Conservation (phyloP, 495 filamentous ascomycete genomes). For the Talaromyces proteolyticus region DNA sequence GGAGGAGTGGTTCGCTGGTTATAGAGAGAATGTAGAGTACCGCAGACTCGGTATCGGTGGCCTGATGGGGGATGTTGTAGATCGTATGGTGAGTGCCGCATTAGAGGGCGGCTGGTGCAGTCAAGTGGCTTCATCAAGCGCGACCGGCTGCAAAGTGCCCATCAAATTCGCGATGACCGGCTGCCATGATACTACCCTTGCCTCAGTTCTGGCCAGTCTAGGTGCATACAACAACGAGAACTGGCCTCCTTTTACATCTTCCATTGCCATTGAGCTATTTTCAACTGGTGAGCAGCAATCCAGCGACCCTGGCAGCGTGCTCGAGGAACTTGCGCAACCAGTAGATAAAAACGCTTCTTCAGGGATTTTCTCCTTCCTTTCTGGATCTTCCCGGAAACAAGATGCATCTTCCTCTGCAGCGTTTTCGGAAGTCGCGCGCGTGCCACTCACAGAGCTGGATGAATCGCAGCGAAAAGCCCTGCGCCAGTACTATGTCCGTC, state of each 20-base stretch:
- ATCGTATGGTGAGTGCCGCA: slow-evolving; percentile 70
- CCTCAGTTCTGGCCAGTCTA: slow-evolving; percentile 67
- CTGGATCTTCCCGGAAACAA: not conserved
- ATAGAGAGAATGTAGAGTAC: slow-evolving; percentile 77
- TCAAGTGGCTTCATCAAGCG: slow-evolving; percentile 39
- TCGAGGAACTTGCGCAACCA: slow-evolving; percentile 19
- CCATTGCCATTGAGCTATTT: slow-evolving; percentile 89
- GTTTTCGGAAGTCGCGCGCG: slow-evolving; percentile 27
- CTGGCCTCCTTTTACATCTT: slow-evolving; percentile 92
- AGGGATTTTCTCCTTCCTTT: slow-evolving; percentile 25
- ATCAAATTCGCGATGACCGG: slow-evolving; percentile 72
- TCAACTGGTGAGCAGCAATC: slow-evolving; percentile 26
- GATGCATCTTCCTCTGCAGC: slow-evolving; percentile 9
- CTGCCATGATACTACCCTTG: slow-evolving; percentile 93
- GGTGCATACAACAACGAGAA: slow-evolving; percentile 66
- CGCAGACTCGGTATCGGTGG: slow-evolving; percentile 79
- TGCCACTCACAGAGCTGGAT: slow-evolving; percentile 23
- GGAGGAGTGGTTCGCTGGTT: slow-evolving; percentile 94
- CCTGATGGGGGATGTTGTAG: slow-evolving; percentile 77
- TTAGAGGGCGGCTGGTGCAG: slow-evolving; percentile 54
- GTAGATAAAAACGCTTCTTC: slow-evolving; percentile 16
- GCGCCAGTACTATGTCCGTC: slow-evolving; percentile 80
- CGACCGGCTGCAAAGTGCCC: slow-evolving; percentile 42
- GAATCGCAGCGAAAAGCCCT: slow-evolving; percentile 38
- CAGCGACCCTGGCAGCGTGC: slow-evolving; percentile 9